Conservation (phyloP, 208 protist genomes). For the Trypanosoma brucei region DNA sequence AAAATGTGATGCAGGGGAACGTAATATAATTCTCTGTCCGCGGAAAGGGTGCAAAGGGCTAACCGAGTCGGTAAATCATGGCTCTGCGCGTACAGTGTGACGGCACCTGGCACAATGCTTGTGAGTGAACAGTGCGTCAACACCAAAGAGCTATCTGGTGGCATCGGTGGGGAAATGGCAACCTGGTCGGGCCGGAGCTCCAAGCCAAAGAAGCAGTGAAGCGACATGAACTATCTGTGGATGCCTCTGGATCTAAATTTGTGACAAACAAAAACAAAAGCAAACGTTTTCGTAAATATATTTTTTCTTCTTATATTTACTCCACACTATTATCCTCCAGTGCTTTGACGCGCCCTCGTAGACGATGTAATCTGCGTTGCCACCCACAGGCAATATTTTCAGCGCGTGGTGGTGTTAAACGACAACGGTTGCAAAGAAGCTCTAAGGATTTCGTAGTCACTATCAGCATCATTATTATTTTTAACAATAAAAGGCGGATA, state of each 20-base stretch:
- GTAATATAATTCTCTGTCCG: conserved; percentile 39
- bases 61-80: conserved; percentile 49
- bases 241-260: too few relatives aligned
- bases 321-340: too few relatives aligned
- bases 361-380: too few relatives aligned
- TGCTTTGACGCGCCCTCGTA: too few relatives aligned
- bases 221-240: conserved; percentile 32
- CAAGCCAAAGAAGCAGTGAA: conserved; percentile 84
- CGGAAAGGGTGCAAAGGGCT: conserved; percentile 52
- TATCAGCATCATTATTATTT: background rate
- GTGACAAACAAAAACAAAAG: too few relatives aligned
- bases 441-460: background rate
- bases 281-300: too few relatives aligned
- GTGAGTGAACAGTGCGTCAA: conserved; percentile 75
- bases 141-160: conserved; percentile 48
- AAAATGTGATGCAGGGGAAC: conserved; percentile 73
- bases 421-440: too few relatives aligned
- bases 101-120: conserved; percentile 20
- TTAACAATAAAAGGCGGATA: conserved; percentile 1
- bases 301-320: too few relatives aligned
- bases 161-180: conserved; percentile 55
- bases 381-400: too few relatives aligned
- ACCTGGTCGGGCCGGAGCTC: conserved; percentile 54
- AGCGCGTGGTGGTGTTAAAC: too few relatives aligned
- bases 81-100: conserved; percentile 70